phyloP scores from a whole-genome alignment of 169 alveolate genomes.

The Pseudocohnilembus persalinus region DNA sequence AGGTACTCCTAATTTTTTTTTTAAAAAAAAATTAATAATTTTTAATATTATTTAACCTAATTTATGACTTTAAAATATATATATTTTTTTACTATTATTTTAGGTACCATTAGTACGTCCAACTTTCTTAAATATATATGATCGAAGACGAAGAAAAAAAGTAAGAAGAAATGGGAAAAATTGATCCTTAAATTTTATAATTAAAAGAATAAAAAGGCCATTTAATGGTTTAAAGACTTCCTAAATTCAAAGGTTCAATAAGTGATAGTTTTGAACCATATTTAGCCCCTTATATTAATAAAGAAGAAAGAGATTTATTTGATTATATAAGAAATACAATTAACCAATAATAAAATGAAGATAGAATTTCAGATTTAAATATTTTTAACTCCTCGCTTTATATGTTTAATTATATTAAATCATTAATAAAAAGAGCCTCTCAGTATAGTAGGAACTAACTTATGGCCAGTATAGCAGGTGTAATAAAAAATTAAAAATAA shows the following conservation, averaged over 20 bases:
- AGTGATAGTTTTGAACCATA: conserved; percentile 73
- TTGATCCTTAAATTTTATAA: background rate
- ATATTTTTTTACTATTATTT: background rate
- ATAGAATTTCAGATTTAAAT: conserved; percentile 46
- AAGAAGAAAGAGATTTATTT: conserved; percentile 58
- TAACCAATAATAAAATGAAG: conserved; percentile 36
- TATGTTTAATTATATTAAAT: conserved; percentile 52
- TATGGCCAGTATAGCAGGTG: conserved; percentile 44
- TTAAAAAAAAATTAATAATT: conserved; percentile 29
- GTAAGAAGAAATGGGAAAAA: conserved; percentile 3
- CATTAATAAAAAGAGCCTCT: conserved; percentile 51
- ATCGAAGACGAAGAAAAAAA: background rate
- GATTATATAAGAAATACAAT: conserved; percentile 38
- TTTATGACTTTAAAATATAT: background rate
- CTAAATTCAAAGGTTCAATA: conserved; percentile 66
- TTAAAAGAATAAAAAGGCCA: conserved; percentile 22
- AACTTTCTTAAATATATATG: background rate
- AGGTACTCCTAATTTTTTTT: too few species aligned
- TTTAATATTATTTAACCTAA: background rate
- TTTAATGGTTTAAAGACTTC: conserved; percentile 38
- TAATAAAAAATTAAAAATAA: conserved; percentile 43
- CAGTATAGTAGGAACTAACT: conserved; percentile 52
- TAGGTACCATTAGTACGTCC: background rate
- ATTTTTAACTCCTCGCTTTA: conserved; percentile 55
- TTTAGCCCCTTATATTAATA: conserved; percentile 57